Percentiles rank a stretch among this genome's conserved stretches.
Conservation (phyloP, 495 filamentous ascomycete species). For the Pyrenula massariospora region DNA sequence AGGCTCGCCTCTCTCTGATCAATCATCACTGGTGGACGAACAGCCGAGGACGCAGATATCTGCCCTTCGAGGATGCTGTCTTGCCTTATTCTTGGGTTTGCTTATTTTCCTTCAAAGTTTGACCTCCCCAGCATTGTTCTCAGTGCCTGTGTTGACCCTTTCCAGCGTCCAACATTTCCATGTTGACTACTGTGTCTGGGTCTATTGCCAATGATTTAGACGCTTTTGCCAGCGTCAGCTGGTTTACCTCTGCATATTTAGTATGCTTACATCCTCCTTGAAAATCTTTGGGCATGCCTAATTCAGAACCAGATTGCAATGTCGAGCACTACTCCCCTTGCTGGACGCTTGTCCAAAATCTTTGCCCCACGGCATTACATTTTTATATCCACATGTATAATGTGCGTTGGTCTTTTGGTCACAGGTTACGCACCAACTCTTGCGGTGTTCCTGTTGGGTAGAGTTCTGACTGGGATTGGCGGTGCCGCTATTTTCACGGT, state of each 20-base stretch:
- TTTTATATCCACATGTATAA: conserved; percentile 38
- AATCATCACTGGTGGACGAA: not conserved
- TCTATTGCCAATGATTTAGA: conserved; percentile 59
- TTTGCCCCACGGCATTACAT: conserved; percentile 54
- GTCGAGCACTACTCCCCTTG: conserved; percentile 53
- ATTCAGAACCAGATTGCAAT: conserved; percentile 42
- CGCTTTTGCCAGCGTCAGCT: conserved; percentile 57
- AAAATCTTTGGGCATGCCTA: not conserved
- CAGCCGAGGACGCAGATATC: not conserved
- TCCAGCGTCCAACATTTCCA: conserved; percentile 59
- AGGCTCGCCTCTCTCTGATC: not conserved
- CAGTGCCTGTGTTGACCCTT: conserved; percentile 2
- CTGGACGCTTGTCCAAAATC: conserved; percentile 53
- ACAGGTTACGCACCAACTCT: conserved; percentile 45
- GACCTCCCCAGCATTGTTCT: not conserved
- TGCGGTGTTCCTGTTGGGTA: conserved; percentile 50
- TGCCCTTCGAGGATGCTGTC: conserved; percentile 6
- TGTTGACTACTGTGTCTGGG: conserved; percentile 65
- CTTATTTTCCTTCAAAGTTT: conserved; percentile 17
- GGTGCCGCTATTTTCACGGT: conserved; percentile 56
- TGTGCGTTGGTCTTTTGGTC: conserved; percentile 50
- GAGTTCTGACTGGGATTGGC: conserved; percentile 52
- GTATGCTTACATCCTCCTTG: conserved; percentile 10
- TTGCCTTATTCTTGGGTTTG: conserved; percentile 10
- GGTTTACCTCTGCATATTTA: conserved; percentile 65